These are phyloP conservation scores for Coemansia sp. DNA, from an alignment of 192 early-diverging fungal genomes.

Conservation along the genomic window DNA sequence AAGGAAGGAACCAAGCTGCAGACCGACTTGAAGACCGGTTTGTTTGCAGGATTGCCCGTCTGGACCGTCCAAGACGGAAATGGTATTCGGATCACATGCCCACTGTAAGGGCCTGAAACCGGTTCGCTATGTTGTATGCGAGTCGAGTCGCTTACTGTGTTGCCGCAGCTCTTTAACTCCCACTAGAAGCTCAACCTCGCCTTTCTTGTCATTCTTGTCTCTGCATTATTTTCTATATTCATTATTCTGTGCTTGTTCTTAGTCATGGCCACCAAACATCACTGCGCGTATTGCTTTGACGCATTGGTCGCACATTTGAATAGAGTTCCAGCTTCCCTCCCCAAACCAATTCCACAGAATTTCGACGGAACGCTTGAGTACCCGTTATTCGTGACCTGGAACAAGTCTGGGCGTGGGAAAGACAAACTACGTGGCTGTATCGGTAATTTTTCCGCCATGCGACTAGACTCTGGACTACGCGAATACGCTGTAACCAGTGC, in stretches of 20 bases:
- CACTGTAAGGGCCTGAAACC: neutral
- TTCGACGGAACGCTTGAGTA: constrained; percentile 55
- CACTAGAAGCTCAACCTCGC: neutral
- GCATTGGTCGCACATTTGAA: constrained; percentile 66
- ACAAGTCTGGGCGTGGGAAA: constrained; percentile 17
- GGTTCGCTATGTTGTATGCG: neutral
- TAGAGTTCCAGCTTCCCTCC: constrained; percentile 12
- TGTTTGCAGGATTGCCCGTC: neutral
- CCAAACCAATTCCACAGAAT: neutral
- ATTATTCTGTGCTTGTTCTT: neutral
- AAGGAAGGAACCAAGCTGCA: neutral
- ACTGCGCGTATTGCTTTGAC: constrained; percentile 84
- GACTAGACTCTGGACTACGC: constrained; percentile 67
- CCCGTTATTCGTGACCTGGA: constrained; percentile 52
- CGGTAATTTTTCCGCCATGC: constrained; percentile 79
- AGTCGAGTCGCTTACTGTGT: neutral
- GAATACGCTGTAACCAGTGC: constrained; percentile 85
- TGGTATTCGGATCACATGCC: neutral
- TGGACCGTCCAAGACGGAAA: neutral
- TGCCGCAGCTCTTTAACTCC: neutral
- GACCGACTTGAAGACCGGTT: neutral
- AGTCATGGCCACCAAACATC: constrained; percentile 51
- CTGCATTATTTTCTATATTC: neutral
- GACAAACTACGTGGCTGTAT: constrained; percentile 84
- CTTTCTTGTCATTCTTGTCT: neutral